Evolutionary conservation across 2,329 filamentous ascomycete genomes (phyloP).

Genomic region (Fusarium sp.): DNA sequence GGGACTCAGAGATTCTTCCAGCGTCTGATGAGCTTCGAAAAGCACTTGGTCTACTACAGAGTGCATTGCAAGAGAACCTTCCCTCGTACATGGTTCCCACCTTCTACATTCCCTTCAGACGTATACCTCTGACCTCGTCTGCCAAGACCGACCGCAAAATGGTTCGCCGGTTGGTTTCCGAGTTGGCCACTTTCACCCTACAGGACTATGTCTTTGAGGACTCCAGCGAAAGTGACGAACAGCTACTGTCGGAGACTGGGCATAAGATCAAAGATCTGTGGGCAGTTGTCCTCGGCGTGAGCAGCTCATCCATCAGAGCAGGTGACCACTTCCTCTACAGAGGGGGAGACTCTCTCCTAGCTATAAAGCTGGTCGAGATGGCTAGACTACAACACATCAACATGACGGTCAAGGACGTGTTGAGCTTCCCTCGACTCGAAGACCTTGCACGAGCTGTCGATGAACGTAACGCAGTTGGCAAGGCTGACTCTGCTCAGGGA

Average conservation of each 20-base stretch:
- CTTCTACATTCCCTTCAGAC: neutral
- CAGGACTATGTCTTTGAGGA: neutral
- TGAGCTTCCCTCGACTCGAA: neutral
- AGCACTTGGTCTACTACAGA: neutral
- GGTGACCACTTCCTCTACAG: constrained; percentile 7
- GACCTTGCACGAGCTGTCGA: neutral
- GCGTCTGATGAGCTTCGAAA: neutral
- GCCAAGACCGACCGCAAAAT: neutral
- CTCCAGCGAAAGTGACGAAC: neutral
- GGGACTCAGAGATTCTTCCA: neutral
- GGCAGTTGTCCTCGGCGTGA: neutral
- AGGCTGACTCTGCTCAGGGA: neutral
- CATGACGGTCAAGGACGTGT: neutral
- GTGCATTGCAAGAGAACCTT: neutral
- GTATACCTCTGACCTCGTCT: neutral
- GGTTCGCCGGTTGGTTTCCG: neutral
- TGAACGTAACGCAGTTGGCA: accelerated
- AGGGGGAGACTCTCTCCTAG: constrained; percentile 6
- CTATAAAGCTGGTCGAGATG: constrained; percentile 4
- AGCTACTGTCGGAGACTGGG: neutral
- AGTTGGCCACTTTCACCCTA: neutral
- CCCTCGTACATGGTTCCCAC: neutral
- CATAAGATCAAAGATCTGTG: neutral
- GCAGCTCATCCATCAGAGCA: neutral
- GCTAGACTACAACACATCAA: neutral